Base-by-base conservation (phyloP, 495 filamentous ascomycete species). In the Daldinia concentrica region DNA sequence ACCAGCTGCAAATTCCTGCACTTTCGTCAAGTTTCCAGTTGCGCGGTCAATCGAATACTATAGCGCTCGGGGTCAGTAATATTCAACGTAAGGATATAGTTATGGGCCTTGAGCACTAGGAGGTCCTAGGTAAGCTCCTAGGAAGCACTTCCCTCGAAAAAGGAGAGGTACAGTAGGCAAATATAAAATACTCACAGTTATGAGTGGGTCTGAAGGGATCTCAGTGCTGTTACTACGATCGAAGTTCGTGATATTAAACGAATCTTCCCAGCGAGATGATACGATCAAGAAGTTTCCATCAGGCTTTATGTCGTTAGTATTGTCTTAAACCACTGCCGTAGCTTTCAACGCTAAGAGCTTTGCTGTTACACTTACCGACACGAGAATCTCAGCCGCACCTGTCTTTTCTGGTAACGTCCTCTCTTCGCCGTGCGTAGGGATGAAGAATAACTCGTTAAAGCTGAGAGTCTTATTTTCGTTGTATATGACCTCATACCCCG, bases 211-310 rank as follows among this genome's bases (percentile, higher is more conserved):
- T 15, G 83, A 86, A 11, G 76, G 61, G 51, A 87, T 79, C 30
- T 71, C 62, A 8, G 81, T 85, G 68, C 74, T 77, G 72, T 83
- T 83, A 19, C 54, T 76, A 17, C 76, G 39, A 62, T 84, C 81
- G 71, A 79, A 85, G 69, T 83, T 81, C 45, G 80, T 72, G 59
- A 83, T 79, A 4, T 63, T 65, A 72, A 89, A 86, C 30, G 81
- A 76, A 34, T 75, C 74, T 70, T 90, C 89, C 58, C 80, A 76
- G 51, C 92, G 89, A 68, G 91, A 90, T 22, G 87, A 88, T 62
- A 90, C 81, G 66, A 88, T 82, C 41, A 93, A 72, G 82, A 86
- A 91, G 57, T 82, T 83, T 48, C 80, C 78, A 71, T 90, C 86
- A 34, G 88, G 86, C 84, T 88, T 63, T 32, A 32, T 52, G 37